Percentiles rank a stretch among this genome's conserved stretches.
phyloP scores from a whole-genome alignment of 2,329 filamentous ascomycete species.

The Metarhizium robertsii region DNA sequence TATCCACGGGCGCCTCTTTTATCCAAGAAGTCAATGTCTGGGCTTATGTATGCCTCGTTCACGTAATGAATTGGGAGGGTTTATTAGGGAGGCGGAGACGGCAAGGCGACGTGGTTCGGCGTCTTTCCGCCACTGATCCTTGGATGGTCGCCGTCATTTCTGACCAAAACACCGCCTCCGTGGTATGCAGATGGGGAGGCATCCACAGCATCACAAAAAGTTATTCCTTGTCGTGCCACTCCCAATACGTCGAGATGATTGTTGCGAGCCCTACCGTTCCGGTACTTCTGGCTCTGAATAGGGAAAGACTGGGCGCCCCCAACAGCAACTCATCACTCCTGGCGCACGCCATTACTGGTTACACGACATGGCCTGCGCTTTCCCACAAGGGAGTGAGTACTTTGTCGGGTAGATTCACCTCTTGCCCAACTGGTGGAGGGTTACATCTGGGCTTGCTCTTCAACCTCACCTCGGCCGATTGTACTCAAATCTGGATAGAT shows the following conservation, averaged over 20 bases:
- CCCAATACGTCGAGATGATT: neutral
- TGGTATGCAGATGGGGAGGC: neutral
- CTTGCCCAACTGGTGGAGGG: no score
- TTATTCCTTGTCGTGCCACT: neutral
- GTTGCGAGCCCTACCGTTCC: neutral
- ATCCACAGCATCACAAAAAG: neutral
- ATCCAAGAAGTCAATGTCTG: neutral
- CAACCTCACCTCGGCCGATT: no score
- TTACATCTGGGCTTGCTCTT: no score
- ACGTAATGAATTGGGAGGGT: neutral
- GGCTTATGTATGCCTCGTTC: neutral
- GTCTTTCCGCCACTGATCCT: neutral
- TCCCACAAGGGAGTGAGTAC: no score
- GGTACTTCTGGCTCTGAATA: neutral
- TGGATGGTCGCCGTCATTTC: neutral
- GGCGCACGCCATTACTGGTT: neutral
- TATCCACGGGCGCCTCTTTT: neutral
- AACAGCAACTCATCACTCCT: neutral
- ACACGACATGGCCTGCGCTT: neutral
- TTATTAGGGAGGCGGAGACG: no score
- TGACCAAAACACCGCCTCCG: neutral
- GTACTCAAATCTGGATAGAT: no score
- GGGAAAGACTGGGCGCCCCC: neutral
- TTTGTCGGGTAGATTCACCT: no score
- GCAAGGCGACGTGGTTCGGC: neutral